These are phyloP conservation scores for Macaranga tanarius DNA, from an alignment of 441 rosid genomes.

Conservation along the genomic window DNA sequence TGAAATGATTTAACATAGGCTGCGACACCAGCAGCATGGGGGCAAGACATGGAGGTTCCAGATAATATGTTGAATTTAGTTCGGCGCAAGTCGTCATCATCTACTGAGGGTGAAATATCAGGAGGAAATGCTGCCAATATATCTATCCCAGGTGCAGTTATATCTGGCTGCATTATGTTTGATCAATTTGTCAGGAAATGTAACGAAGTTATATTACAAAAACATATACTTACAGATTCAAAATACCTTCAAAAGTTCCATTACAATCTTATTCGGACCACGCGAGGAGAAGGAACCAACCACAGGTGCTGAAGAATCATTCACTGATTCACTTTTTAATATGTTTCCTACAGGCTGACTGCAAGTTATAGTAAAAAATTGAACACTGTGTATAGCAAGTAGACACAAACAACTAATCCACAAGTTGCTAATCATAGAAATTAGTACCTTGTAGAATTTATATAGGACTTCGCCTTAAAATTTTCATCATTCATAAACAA, in stretches of 20 bases:
- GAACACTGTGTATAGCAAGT: neutral
- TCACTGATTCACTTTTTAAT: slow-evolving; percentile 26
- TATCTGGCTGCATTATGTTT: slow-evolving; percentile 41
- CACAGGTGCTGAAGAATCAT: slow-evolving; percentile 35
- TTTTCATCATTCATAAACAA: slow-evolving; percentile 14
- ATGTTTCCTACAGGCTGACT: slow-evolving; percentile 32
- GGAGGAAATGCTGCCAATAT: slow-evolving; percentile 55
- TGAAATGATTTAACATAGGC: slow-evolving; percentile 48
- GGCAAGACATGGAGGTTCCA: slow-evolving; percentile 66
- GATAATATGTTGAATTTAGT: slow-evolving; percentile 34
- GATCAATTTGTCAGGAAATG: neutral
- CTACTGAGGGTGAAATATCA: slow-evolving; percentile 17
- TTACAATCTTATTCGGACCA: slow-evolving; percentile 43
- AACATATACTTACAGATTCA: neutral
- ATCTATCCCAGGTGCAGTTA: slow-evolving; percentile 54
- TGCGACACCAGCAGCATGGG: slow-evolving; percentile 53
- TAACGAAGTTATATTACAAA: neutral
- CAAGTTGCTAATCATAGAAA: neutral
- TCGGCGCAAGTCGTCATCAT: slow-evolving; percentile 13
- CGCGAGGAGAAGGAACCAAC: slow-evolving; percentile 47
- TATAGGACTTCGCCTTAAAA: slow-evolving; percentile 25
- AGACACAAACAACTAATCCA: no score
- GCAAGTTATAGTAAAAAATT: neutral
- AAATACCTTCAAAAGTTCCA: slow-evolving; percentile 48
- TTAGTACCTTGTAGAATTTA: slow-evolving; percentile 32